Evolutionary conservation across 2,329 filamentous ascomycete genomes (phyloP).

Genomic region (Diplocarpon mali): DNA sequence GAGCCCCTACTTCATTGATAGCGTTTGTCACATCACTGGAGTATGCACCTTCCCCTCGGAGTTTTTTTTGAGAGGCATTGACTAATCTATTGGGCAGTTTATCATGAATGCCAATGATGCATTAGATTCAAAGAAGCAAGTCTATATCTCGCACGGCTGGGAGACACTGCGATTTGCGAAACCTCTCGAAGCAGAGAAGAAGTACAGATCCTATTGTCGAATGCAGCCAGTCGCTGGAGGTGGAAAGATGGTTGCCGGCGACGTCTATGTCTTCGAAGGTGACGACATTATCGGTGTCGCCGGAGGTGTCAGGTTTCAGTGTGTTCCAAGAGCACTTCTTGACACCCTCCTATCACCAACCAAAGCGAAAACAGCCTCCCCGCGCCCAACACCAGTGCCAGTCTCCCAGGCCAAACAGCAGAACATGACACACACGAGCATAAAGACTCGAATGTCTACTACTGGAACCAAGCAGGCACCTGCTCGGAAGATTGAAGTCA

Average conservation of each 20-base stretch:
- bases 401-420: conserved; percentile 3
- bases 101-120: conserved; percentile 42
- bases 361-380: conserved; percentile 35
- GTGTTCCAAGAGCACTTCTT: conserved; percentile 29
- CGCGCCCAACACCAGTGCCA: conserved; percentile 31
- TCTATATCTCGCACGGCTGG: conserved; percentile 24
- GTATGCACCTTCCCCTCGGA: too few relatives aligned
- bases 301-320: conserved; percentile 29
- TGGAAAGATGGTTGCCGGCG: conserved; percentile 25
- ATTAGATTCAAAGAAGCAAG: conserved; percentile 17
- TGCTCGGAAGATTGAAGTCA: not conserved
- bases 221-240: conserved; percentile 26
- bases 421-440: not conserved
- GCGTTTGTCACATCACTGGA: conserved; percentile 44
- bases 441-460: not conserved
- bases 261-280: conserved; percentile 30
- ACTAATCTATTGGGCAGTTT: conserved; percentile 27
- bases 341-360: conserved; percentile 37
- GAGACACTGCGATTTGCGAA: conserved; percentile 19
- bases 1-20: conserved; percentile 46
- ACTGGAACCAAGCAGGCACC: not conserved
- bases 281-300: conserved; percentile 28
- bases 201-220: conserved; percentile 19
- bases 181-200: conserved; percentile 13
- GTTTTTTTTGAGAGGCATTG: too few relatives aligned